Conservation (phyloP, 495 filamentous ascomycete genomes). For the Penicillium odoratum region DNA sequence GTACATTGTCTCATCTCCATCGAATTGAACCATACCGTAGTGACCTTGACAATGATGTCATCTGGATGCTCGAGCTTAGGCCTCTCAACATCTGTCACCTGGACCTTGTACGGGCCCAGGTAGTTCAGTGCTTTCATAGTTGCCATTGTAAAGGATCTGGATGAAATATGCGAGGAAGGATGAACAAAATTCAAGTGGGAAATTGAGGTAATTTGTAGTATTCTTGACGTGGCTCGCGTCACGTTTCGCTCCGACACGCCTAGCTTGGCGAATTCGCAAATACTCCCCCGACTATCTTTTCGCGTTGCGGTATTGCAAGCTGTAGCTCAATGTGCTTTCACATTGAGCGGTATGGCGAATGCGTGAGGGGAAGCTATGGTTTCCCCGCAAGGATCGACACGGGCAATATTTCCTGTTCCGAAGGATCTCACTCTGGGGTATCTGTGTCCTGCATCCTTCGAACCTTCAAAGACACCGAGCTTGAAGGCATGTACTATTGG, state of each 20-base stretch:
- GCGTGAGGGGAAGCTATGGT: background rate
- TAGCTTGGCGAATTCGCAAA: background rate
- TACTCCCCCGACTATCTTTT: background rate
- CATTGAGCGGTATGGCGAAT: background rate
- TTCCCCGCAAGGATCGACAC: constrained; percentile 1
- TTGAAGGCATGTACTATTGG: no score
- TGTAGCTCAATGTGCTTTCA: background rate
- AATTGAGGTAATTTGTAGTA: background rate
- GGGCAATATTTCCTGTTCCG: background rate
- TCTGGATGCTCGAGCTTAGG: constrained; percentile 55
- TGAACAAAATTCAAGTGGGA: background rate
- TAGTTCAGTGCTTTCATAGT: constrained; percentile 60
- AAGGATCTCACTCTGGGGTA: background rate
- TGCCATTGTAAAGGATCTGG: constrained; percentile 15
- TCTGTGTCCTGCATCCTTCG: no score
- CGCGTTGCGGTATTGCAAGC: background rate
- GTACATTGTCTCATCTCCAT: constrained; percentile 1
- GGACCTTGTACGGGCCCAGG: constrained; percentile 52
- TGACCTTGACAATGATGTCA: constrained; percentile 57
- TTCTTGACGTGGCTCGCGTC: background rate
- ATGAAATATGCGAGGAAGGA: background rate
- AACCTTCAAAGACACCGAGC: no score
- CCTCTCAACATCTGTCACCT: constrained; percentile 47
- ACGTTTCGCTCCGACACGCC: background rate
- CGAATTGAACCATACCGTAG: constrained; percentile 40